Percentiles rank a stretch among this genome's conserved stretches.
Evolutionary conservation across 1,284 basidiomycete genomes (phyloP).

Genomic region (Moesziomyces aphidis): DNA sequence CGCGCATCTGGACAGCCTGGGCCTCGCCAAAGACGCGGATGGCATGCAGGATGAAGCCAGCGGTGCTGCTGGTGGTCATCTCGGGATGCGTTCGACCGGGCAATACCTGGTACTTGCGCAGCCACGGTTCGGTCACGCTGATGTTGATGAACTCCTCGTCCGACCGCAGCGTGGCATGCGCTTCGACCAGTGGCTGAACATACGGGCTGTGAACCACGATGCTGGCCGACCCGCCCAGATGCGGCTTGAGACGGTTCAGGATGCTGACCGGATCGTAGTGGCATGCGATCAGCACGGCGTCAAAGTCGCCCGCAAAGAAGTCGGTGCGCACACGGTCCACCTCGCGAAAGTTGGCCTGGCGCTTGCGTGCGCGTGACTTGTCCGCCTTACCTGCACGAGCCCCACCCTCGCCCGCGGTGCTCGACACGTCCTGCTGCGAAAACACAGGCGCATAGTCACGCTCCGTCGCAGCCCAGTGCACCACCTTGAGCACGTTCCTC

Average conservation of each 20-base stretch:
- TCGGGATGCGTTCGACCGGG: slow-evolving; percentile 95
- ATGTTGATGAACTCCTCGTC: slow-evolving; percentile 80
- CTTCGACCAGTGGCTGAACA: slow-evolving; percentile 78
- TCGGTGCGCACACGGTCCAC: slow-evolving; percentile 75
- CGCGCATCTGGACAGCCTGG: slow-evolving; percentile 34
- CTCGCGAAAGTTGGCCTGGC: slow-evolving; percentile 39
- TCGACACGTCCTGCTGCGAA: slow-evolving; percentile 20
- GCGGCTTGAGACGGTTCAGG: slow-evolving; percentile 78
- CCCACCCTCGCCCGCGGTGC: not conserved
- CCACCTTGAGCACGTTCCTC: slow-evolving; percentile 33
- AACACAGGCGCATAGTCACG: slow-evolving; percentile 43
- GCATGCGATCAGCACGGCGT: slow-evolving; percentile 78
- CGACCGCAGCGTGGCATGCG: slow-evolving; percentile 79
- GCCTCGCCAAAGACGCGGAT: slow-evolving; percentile 75
- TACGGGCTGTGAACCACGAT: slow-evolving; percentile 88
- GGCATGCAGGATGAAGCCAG: slow-evolving; percentile 86
- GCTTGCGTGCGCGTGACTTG: slow-evolving; percentile 42
- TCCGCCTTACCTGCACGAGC: slow-evolving; percentile 24
- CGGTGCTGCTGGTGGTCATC: slow-evolving; percentile 90
- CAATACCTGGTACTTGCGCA: slow-evolving; percentile 90
- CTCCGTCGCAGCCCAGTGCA: slow-evolving; percentile 62
- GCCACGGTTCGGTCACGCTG: slow-evolving; percentile 86
- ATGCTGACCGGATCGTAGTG: slow-evolving; percentile 89
- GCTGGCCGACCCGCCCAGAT: slow-evolving; percentile 84
- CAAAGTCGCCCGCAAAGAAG: slow-evolving; percentile 79